A percentile compares a stretch with the other conserved stretches of the same genome.
Conservation (phyloP, 2,329 filamentous ascomycete genomes). For the Anthostomella pinea region DNA sequence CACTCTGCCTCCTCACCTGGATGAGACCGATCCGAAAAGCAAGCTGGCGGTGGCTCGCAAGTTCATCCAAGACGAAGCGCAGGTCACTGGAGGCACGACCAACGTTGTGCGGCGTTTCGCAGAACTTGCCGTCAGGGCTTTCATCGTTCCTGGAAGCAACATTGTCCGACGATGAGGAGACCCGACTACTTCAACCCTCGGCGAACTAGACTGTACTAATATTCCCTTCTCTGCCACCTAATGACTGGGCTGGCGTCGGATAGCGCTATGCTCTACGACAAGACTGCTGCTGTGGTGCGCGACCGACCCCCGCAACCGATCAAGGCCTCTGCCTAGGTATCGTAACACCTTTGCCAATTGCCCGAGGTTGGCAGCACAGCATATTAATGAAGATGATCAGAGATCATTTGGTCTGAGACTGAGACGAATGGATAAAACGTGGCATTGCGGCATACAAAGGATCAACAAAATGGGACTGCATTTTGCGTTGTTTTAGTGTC, state of each 20-base stretch:
- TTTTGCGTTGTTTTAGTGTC: too few relatives aligned
- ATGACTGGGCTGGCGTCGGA: conserved; percentile 1
- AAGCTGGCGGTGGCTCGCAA: conserved; percentile 67
- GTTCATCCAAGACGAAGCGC: conserved; percentile 65
- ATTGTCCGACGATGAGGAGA: conserved; percentile 29
- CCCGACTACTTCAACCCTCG: conserved; percentile 5
- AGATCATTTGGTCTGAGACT: too few relatives aligned
- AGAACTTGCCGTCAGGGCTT: conserved; percentile 62
- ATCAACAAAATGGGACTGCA: too few relatives aligned
- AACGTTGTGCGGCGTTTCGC: conserved; percentile 70
- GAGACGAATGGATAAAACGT: too few relatives aligned
- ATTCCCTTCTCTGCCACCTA: conserved; percentile 2
- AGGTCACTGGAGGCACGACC: conserved; percentile 65
- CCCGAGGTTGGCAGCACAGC: too few relatives aligned
- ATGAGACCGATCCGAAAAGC: conserved; percentile 65
- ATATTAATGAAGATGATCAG: too few relatives aligned
- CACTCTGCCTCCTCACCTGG: conserved; percentile 56
- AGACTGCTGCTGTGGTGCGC: not conserved
- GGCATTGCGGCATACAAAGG: too few relatives aligned
- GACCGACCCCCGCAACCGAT: too few relatives aligned
- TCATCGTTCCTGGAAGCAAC: conserved; percentile 52
- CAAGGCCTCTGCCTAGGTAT: too few relatives aligned
- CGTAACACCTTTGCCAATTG: too few relatives aligned
- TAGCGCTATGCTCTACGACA: not conserved
- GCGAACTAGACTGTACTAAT: conserved; percentile 15